Conservation (phyloP, 768 basidiomycete species). For the Russula foetens region DNA sequence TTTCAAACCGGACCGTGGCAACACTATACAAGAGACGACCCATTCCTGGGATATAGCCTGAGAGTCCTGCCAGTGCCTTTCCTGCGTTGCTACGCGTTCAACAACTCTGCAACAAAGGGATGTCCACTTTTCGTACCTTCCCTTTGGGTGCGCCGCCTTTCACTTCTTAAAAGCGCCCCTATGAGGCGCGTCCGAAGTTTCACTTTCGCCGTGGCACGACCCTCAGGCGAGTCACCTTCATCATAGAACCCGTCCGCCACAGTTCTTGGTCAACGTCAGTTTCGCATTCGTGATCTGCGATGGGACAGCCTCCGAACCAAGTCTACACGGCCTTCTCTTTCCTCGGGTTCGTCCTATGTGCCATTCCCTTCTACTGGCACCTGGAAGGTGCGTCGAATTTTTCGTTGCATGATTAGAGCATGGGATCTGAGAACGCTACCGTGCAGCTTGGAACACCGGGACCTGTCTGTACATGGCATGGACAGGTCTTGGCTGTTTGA, state of each 20-base stretch:
- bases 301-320: slow-evolving; percentile 8
- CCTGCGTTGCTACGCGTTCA: not conserved
- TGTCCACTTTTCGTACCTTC: slow-evolving; percentile 9
- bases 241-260: not conserved
- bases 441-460: slow-evolving; percentile 56
- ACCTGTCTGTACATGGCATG: slow-evolving; percentile 69
- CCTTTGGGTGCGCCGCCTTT: not conserved
- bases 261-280: not conserved
- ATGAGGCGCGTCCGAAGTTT: not conserved
- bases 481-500: slow-evolving; percentile 51
- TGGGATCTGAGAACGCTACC: not conserved
- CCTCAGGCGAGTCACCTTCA: not conserved
- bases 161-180: slow-evolving; percentile 4
- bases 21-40: not conserved
- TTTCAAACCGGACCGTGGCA: too few relatives aligned
- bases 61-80: too few relatives aligned
- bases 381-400: slow-evolving; percentile 31
- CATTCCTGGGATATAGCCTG: not conserved
- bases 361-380: slow-evolving; percentile 50
- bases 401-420: not conserved
- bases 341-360: slow-evolving; percentile 40
- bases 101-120: slow-evolving; percentile 15
- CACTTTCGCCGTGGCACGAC: not conserved
- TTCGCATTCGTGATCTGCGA: not conserved
- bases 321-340: slow-evolving; percentile 33